A percentile compares a stretch with the other conserved stretches of the same genome.
These are phyloP conservation scores for Nakazawaea peltata DNA, from an alignment of 805 yeast genomes.

Conservation along the genomic window DNA sequence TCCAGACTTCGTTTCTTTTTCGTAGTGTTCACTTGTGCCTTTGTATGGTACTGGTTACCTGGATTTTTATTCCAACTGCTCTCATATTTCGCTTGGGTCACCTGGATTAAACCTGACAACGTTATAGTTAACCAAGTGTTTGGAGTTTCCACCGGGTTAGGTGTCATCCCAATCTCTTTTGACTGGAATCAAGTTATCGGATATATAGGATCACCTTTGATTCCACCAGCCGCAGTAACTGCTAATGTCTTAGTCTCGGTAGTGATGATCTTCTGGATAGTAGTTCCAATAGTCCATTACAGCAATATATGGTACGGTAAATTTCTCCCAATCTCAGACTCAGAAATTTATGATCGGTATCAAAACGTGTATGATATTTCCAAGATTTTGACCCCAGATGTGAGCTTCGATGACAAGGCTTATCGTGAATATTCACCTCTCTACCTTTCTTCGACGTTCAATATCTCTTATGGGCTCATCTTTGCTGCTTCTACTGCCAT, in stretches of 20 bases:
- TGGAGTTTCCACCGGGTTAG: conserved; percentile 56
- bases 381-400: conserved; percentile 34
- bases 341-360: conserved; percentile 42
- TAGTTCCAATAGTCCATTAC: conserved; percentile 45
- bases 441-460: conserved; percentile 49
- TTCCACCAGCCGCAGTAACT: conserved; percentile 47
- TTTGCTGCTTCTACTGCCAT: conserved; percentile 61
- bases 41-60: conserved; percentile 53
- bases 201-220: conserved; percentile 44
- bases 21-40: conserved; percentile 28
- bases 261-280: conserved; percentile 43
- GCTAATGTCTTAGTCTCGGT: conserved; percentile 37
- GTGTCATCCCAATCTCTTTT: conserved; percentile 57
- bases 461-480: conserved; percentile 51
- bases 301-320: conserved; percentile 50
- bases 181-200: conserved; percentile 58
- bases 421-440: conserved; percentile 59
- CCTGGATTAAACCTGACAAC: conserved; percentile 60
- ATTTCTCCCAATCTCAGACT: conserved; percentile 49
- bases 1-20: conserved; percentile 43
- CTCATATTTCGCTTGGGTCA: conserved; percentile 53
- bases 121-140: conserved; percentile 56
- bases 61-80: conserved; percentile 51
- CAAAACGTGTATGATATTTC: conserved; percentile 42
- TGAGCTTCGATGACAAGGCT: conserved; percentile 33